Percentiles rank a stretch among this genome's conserved stretches.
Conservation (phyloP, 129 eudicot species). For the Helianthus annuus region DNA sequence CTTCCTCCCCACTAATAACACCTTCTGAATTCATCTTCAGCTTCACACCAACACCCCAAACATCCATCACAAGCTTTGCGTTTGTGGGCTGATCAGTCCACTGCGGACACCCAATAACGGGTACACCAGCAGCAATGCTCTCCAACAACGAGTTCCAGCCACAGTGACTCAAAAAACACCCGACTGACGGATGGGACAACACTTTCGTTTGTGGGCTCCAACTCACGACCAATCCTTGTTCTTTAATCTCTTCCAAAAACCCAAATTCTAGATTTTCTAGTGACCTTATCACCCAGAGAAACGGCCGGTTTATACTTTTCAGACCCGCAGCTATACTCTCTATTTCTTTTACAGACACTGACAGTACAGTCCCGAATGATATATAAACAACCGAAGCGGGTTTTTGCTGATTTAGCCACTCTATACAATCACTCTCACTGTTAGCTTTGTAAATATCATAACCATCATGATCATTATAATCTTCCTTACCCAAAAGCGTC, state of each 20-base stretch:
- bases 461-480: not conserved
- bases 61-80: slow-evolving; percentile 19
- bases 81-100: slow-evolving; percentile 32
- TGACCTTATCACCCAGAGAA: slow-evolving; percentile 27
- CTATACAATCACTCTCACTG: not conserved
- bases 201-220: slow-evolving; percentile 31
- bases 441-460: not conserved
- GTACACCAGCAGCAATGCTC: slow-evolving; percentile 20
- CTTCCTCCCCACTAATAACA: slow-evolving; percentile 14
- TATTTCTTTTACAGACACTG: not conserved
- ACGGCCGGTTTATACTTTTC: slow-evolving; percentile 8
- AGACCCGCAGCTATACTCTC: slow-evolving; percentile 21
- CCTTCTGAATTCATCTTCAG: not conserved
- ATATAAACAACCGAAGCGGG: slow-evolving; percentile 27
- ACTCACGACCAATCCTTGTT: slow-evolving; percentile 26
- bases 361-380: slow-evolving; percentile 22
- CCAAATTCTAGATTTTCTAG: not conserved
- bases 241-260: slow-evolving; percentile 1
- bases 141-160: slow-evolving; percentile 35
- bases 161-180: slow-evolving; percentile 35
- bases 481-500: not conserved
- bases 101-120: slow-evolving; percentile 20
- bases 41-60: slow-evolving; percentile 21
- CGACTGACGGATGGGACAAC: slow-evolving; percentile 23
- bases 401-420: not conserved